Evolutionary conservation across 306 rosid genomes (phyloP), one percentile per base, ranked within the genome.

Genomic region (Sindora glabra): DNA sequence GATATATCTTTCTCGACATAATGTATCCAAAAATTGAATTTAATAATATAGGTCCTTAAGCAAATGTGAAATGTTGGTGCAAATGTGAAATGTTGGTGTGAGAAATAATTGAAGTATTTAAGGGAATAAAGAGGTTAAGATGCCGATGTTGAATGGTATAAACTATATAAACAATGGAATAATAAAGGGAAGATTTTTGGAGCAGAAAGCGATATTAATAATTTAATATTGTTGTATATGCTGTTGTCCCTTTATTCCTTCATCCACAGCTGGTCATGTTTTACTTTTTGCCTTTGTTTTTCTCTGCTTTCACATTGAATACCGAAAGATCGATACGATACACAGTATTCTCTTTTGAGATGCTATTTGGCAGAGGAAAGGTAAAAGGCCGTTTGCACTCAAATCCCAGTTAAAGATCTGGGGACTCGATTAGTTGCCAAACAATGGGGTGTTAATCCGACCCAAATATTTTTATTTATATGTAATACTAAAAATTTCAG

Each of bases 181-280:
- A 38, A 45, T 59, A 59, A 75, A 71, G 66, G 36, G 42, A 25
- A 34, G 25, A 19, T 1, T 33, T 60, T 61, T 65, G 69, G 6
- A 48, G 46, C 6, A n/a, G 9, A 36, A 36, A 36, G 41, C 11
- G 41, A n/a, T 36, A 3, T 36, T 36, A 2, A 9, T n/a, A n/a
- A n/a, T n/a, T n/a, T n/a, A n/a, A n/a, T n/a, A n/a, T n/a, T n/a
- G n/a, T n/a, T 29, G 65, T 13, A 68, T 48, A 74, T 68, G 66
- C 66, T 0, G 13, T 36, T 39, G 3, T 24, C 34, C 30, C 77
- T 74, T 74, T 74, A 79, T 79, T 56, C 80, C 48, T 42, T 49
- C 30, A 33, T 37, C 13, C 51, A 14, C 52, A 57, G 58, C 62
- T 66, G 58, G 39, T 8, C 23, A 32, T 64, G 56, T 49, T 45